Conservation (phyloP, 768 basidiomycete genomes). For the Gloeopeniophorella convolvens region DNA sequence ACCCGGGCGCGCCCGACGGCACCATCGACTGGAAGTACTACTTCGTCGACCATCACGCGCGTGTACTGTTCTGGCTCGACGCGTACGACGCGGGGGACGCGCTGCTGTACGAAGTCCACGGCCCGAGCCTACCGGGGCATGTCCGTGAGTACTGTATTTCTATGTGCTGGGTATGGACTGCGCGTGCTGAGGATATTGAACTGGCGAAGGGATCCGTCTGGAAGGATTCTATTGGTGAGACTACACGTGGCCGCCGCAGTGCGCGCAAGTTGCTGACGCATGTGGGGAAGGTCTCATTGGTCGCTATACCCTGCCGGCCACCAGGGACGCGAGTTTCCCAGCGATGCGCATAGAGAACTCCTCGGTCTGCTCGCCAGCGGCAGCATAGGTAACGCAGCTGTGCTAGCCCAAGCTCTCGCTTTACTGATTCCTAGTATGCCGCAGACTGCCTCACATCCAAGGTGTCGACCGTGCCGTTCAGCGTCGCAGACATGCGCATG, state of each 20-base stretch:
- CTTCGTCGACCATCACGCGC: slow-evolving; percentile 1
- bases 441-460: slow-evolving; percentile 11
- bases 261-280: background rate
- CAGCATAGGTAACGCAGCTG: slow-evolving; percentile 33
- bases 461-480: slow-evolving; percentile 13
- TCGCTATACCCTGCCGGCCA: slow-evolving; percentile 24
- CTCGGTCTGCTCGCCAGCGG: slow-evolving; percentile 33
- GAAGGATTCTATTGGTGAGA: slow-evolving; percentile 24
- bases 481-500: background rate
- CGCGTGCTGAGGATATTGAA: no score
- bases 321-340: background rate
- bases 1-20: background rate
- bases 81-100: background rate
- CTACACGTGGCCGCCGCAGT: background rate
- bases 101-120: background rate
- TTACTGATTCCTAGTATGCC: background rate
- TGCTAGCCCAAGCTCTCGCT: background rate
- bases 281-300: slow-evolving; percentile 25
- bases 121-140: background rate
- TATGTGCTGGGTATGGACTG: no score
- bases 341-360: slow-evolving; percentile 25
- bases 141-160: no score
- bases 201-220: slow-evolving; percentile 23
- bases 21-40: slow-evolving; percentile 1
- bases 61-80: slow-evolving; percentile 3